Evolutionary conservation across 148 eudicot genomes (phyloP).

Genomic region (Arbutus unedo): DNA sequence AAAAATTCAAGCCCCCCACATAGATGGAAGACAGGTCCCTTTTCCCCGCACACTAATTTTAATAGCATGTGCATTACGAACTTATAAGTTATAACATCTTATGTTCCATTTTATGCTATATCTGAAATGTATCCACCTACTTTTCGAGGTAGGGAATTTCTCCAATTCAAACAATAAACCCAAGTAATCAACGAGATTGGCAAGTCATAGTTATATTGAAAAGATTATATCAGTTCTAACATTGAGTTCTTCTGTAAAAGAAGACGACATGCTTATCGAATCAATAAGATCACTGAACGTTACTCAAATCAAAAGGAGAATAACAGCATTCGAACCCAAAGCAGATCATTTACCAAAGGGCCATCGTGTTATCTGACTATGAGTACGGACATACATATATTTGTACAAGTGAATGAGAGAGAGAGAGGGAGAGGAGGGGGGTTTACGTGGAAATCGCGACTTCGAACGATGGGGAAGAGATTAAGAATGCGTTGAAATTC

Average conservation of each 20-base stretch:
- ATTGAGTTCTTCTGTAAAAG: not conserved
- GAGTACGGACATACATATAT: not conserved
- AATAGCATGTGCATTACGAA: too few relatives aligned
- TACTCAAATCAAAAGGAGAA: not conserved
- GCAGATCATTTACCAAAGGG: not conserved
- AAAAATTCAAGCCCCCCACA: too few relatives aligned
- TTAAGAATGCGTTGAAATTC: slow-evolving; percentile 65
- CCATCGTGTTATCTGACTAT: not conserved
- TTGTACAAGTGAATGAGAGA: not conserved
- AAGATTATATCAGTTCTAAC: not conserved
- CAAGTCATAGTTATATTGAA: not conserved
- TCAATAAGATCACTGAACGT: not conserved
- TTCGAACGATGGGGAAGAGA: slow-evolving; percentile 69
- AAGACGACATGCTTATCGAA: not conserved
- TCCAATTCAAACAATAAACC: not conserved
- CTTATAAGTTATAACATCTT: too few relatives aligned
- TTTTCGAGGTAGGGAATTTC: too few relatives aligned
- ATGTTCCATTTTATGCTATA: too few relatives aligned
- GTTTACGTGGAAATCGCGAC: slow-evolving; percentile 60
- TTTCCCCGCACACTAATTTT: too few relatives aligned
- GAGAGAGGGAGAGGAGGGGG: slow-evolving; percentile 13
- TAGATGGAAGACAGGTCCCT: too few relatives aligned
- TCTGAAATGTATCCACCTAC: too few relatives aligned
- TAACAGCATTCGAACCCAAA: not conserved
- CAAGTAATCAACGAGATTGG: not conserved